These are phyloP conservation scores for Chrysopogon serrulatus DNA, from an alignment of 176 grass and related monocot genomes.

Conservation along the genomic window DNA sequence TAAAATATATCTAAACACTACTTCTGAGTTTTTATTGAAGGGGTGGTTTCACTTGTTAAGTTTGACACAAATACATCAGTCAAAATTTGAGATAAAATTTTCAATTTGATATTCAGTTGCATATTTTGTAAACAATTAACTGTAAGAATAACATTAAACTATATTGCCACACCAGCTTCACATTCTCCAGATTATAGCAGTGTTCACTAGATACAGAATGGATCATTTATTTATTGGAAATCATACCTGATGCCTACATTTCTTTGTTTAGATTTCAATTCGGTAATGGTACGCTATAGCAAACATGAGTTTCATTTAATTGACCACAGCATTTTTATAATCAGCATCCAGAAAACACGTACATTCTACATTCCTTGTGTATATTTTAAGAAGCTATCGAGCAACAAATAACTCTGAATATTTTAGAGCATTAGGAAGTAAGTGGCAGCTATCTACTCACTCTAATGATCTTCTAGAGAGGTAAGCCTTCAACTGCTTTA, in stretches of 20 bases:
- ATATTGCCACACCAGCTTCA: neutral
- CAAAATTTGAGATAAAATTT: neutral
- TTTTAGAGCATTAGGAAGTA: neutral
- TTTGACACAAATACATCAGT: neutral
- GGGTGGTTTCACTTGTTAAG: neutral
- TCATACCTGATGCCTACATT: neutral
- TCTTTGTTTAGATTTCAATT: neutral
- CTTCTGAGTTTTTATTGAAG: neutral
- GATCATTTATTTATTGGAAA: neutral
- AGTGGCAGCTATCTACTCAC: conserved; percentile 36
- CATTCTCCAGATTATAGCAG: conserved; percentile 1
- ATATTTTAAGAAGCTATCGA: neutral
- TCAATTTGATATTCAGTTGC: neutral
- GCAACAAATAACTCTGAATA: neutral
- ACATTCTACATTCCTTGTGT: neutral
- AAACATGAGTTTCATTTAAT: neutral
- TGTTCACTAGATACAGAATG: neutral
- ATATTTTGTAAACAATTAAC: neutral
- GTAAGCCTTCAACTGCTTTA: conserved; percentile 59
- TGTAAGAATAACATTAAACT: neutral
- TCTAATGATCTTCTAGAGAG: conserved; percentile 60
- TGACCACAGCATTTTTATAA: neutral
- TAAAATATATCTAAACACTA: neutral
- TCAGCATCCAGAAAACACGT: neutral
- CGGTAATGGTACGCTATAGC: neutral